phyloP scores from a whole-genome alignment of 352 stramenopile genomes.

The Globisporangium perplexum region DNA sequence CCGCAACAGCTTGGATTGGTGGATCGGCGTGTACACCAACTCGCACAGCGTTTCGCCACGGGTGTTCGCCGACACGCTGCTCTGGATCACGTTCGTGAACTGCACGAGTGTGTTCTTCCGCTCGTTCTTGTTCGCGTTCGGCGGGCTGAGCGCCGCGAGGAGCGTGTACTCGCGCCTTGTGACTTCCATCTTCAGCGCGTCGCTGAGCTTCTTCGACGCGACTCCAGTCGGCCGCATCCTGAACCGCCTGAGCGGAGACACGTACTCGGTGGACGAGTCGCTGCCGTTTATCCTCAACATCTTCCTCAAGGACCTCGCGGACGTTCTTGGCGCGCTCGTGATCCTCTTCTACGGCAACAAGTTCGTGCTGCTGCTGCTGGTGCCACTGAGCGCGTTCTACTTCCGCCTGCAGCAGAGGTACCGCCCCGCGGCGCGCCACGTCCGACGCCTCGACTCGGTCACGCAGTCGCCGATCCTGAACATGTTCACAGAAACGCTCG shows the following conservation, averaged over 20 bases:
- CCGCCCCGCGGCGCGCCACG: constrained; percentile 64
- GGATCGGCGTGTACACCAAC: constrained; percentile 81
- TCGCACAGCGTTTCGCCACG: constrained; percentile 33
- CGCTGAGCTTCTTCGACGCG: constrained; percentile 62
- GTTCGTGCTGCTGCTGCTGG: constrained; percentile 63
- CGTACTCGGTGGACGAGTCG: constrained; percentile 81
- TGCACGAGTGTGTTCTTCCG: constrained; percentile 62
- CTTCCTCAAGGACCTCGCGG: constrained; percentile 76
- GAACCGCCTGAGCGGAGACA: constrained; percentile 77
- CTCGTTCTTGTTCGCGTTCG: constrained; percentile 83
- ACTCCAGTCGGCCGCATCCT: constrained; percentile 67
- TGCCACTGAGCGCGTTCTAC: constrained; percentile 69
- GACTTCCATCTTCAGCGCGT: constrained; percentile 40
- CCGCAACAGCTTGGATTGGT: constrained; percentile 76
- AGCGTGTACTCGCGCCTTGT: constrained; percentile 55
- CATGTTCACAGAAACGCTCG: constrained; percentile 70
- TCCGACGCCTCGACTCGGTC: constrained; percentile 63
- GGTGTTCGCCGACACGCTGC: constrained; percentile 48
- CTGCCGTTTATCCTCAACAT: constrained; percentile 88
- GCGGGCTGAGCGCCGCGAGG: constrained; percentile 62
- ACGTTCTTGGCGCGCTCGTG: constrained; percentile 59
- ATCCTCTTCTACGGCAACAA: constrained; percentile 81
- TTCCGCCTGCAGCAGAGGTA: constrained; percentile 57
- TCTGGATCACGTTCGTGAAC: constrained; percentile 65
- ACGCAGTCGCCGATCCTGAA: constrained; percentile 68